Evolutionary conservation across 2,329 filamentous ascomycete species (phyloP).

Genomic region (Metarhizium robertsii): DNA sequence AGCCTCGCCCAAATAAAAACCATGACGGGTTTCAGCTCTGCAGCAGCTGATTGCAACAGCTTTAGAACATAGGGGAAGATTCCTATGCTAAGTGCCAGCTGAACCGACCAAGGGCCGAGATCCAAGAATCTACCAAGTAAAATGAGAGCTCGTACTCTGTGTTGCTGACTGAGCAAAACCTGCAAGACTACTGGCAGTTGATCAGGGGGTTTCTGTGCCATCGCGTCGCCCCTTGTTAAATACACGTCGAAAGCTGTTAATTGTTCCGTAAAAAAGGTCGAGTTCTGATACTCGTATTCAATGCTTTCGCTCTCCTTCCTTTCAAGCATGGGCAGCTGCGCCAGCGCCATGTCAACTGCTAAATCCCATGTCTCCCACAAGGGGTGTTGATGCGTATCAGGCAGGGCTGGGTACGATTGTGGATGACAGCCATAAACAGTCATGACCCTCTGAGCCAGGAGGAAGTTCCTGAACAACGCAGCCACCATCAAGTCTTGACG

Average conservation of each 20-base stretch:
- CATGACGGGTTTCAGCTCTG: conserved; percentile 96
- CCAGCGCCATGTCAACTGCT: conserved; percentile 87
- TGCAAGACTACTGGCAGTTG: conserved; percentile 94
- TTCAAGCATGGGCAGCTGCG: conserved; percentile 80
- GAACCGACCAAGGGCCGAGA: conserved; percentile 96
- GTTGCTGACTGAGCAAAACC: conserved; percentile 90
- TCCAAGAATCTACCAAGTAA: conserved; percentile 89
- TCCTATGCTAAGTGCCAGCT: conserved; percentile 90
- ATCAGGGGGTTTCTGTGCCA: conserved; percentile 79
- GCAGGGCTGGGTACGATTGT: conserved; percentile 83
- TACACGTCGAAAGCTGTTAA: conserved; percentile 97
- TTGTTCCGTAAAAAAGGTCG: conserved; percentile 93
- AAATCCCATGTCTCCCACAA: conserved; percentile 98
- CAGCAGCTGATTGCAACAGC: conserved; percentile 84
- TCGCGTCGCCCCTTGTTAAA: conserved; percentile 68
- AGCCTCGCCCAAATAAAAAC: conserved; percentile 98
- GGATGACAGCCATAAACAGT: conserved; percentile 92
- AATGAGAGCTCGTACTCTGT: conserved; percentile 82
- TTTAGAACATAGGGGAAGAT: conserved; percentile 99
- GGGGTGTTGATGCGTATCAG: conserved; percentile 88
- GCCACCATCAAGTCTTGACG: conserved; percentile 98
- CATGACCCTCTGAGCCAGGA: conserved; percentile 93
- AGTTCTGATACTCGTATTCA: conserved; percentile 90
- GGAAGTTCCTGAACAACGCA: conserved; percentile 89
- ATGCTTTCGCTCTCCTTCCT: conserved; percentile 62